These are phyloP conservation scores for Oryza meyeriana DNA, from an alignment of 176 grass and related monocot genomes.

Conservation along the genomic window DNA sequence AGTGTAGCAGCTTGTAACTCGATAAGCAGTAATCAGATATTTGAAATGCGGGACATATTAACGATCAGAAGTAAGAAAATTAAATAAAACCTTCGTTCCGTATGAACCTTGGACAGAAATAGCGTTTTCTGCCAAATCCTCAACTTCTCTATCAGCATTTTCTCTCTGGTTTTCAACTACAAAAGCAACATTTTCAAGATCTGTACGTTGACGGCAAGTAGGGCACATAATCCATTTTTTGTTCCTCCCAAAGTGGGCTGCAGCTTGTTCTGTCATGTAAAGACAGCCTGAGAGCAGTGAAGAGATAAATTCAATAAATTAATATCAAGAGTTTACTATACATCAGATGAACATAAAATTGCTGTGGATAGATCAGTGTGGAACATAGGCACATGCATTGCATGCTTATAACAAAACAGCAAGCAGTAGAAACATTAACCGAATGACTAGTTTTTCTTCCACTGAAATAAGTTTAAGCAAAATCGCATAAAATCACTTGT, in stretches of 20 bases:
- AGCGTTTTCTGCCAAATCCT: conserved; percentile 52
- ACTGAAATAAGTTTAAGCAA: conserved; percentile 11
- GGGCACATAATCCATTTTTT: conserved; percentile 95
- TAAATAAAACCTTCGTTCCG: conserved; percentile 74
- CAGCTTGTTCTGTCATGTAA: conserved; percentile 70
- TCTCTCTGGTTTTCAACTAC: conserved; percentile 64
- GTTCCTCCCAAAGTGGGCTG: conserved; percentile 44
- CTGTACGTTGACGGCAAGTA: conserved; percentile 80
- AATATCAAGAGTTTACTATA: not conserved
- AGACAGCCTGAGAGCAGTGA: conserved; percentile 67
- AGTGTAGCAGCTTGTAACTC: conserved; percentile 7
- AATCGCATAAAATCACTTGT: not conserved
- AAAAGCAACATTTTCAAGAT: conserved; percentile 86
- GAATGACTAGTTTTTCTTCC: conserved; percentile 25
- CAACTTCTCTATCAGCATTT: conserved; percentile 40
- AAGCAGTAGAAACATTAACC: conserved; percentile 6
- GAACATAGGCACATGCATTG: not conserved
- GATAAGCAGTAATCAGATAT: conserved; percentile 3
- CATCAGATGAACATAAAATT: conserved; percentile 22
- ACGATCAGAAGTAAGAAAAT: conserved; percentile 14
- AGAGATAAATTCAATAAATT: conserved; percentile 24
- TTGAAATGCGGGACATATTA: conserved; percentile 13
- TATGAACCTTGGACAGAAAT: conserved; percentile 85
- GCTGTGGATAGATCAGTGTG: not conserved
- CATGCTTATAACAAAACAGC: conserved; percentile 4